Percentiles rank a stretch among this genome's conserved stretches.
phyloP scores from a whole-genome alignment of 140 eudicot genomes.

The Flaveria floridana region DNA sequence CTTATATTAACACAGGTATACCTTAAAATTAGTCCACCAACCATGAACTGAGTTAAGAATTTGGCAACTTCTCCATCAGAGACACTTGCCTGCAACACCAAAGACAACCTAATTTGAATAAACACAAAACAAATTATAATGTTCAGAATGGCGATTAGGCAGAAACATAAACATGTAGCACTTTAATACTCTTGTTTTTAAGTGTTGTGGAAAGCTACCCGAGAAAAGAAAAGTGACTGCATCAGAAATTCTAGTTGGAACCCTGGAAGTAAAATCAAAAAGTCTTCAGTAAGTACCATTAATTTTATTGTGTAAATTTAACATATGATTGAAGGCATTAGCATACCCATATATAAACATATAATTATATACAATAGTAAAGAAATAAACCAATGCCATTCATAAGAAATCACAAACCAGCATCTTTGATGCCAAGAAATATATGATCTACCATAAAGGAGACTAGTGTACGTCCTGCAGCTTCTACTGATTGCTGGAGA shows the following conservation, averaged over 20 bases:
- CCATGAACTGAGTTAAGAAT: slow-evolving; percentile 58
- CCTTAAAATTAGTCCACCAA: slow-evolving; percentile 86
- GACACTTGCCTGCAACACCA: slow-evolving; percentile 64
- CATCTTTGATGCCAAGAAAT: slow-evolving; percentile 85
- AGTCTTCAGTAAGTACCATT: slow-evolving; percentile 26
- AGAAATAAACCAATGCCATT: slow-evolving; percentile 10
- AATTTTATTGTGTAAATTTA: neutral
- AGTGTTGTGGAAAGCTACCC: slow-evolving; percentile 51
- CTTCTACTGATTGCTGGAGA: slow-evolving; percentile 77
- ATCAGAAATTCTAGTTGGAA: slow-evolving; percentile 91
- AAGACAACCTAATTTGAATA: slow-evolving; percentile 20
- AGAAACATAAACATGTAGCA: slow-evolving; percentile 18
- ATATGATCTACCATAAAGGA: slow-evolving; percentile 82
- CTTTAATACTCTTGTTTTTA: slow-evolving; percentile 4
- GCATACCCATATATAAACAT: neutral
- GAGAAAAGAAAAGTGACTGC: slow-evolving; percentile 88
- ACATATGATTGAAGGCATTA: slow-evolving; percentile 5
- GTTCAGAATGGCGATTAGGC: slow-evolving; percentile 2
- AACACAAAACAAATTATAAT: slow-evolving; percentile 4
- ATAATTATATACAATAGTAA: neutral
- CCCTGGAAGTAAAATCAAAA: slow-evolving; percentile 52
- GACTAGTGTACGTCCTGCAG: slow-evolving; percentile 87
- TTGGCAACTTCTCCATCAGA: slow-evolving; percentile 80
- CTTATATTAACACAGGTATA: slow-evolving; percentile 27
- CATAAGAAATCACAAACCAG: slow-evolving; percentile 50